Percentiles rank a stretch among this genome's conserved stretches.
Conservation (phyloP, 2,329 filamentous ascomycete genomes). For the Trichoderma oligosporum region DNA sequence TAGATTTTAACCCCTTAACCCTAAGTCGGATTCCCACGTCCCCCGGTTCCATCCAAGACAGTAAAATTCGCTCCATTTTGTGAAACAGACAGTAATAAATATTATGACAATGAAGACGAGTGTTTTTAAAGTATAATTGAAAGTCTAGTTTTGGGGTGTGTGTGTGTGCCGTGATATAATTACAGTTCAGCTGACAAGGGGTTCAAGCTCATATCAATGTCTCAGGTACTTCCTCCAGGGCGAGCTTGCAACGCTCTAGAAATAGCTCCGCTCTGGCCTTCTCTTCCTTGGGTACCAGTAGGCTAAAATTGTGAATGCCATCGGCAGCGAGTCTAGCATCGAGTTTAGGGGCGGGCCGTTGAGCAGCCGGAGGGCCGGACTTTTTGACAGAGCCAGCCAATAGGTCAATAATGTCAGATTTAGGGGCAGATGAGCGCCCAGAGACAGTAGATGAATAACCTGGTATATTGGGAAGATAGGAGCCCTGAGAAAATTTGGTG, state of each 20-base stretch:
- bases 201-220: slow-evolving; percentile 55
- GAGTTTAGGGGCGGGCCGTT: slow-evolving; percentile 25
- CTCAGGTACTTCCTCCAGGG: slow-evolving; percentile 76
- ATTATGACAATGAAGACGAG: not conserved
- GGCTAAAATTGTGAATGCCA: slow-evolving; percentile 71
- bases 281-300: slow-evolving; percentile 75
- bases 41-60: not conserved
- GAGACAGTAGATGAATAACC: slow-evolving; percentile 48
- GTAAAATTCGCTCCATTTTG: not conserved
- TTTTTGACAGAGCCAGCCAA: slow-evolving; percentile 48
- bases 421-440: slow-evolving; percentile 29
- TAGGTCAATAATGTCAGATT: slow-evolving; percentile 77
- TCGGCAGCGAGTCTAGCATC: slow-evolving; percentile 41
- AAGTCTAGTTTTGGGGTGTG: slow-evolving; percentile 17
- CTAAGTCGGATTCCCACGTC: not conserved
- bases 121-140: slow-evolving; percentile 15
- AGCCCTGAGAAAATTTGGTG: slow-evolving; percentile 52
- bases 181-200: slow-evolving; percentile 29
- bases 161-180: slow-evolving; percentile 29
- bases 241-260: slow-evolving; percentile 78
- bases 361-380: slow-evolving; percentile 27
- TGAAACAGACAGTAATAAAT: slow-evolving; percentile 5
- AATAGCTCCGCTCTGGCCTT: slow-evolving; percentile 78
- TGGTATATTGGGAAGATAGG: slow-evolving; percentile 69
- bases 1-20: not conserved